A percentile compares a stretch with the other conserved stretches of the same genome.
Conservation (phyloP, 352 stramenopile species). For the Thalassiosira livingstoniorum region DNA sequence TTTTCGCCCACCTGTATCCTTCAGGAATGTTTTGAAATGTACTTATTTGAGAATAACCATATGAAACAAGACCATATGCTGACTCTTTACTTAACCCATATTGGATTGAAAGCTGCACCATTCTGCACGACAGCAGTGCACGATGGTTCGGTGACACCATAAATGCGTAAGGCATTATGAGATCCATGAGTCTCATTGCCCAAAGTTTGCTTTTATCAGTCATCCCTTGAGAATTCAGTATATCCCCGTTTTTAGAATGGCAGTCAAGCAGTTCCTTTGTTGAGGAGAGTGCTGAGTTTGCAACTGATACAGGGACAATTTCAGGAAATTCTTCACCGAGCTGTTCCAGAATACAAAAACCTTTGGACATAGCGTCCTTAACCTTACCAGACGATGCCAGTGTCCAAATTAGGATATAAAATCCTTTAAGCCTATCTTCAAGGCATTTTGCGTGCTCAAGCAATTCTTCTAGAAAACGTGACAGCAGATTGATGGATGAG, state of each 20-base stretch:
- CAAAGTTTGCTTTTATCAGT: neutral
- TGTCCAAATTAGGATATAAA: neutral
- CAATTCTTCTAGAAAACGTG: neutral
- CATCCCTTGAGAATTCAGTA: neutral
- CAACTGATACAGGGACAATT: neutral
- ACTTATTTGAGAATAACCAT: neutral
- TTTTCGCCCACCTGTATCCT: neutral
- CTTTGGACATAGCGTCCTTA: neutral
- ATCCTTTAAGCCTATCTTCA: neutral
- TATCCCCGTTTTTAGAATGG: neutral
- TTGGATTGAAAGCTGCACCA: neutral
- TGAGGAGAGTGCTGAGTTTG: neutral
- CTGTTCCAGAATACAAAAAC: neutral
- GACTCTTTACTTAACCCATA: neutral
- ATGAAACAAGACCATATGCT: neutral
- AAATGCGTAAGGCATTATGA: neutral
- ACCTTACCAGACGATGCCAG: neutral
- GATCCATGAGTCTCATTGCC: neutral
- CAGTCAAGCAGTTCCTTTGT: neutral
- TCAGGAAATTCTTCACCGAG: neutral
- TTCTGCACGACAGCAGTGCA: neutral
- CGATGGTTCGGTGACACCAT: neutral
- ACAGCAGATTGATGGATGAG: neutral
- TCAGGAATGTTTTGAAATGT: neutral
- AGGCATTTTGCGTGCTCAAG: neutral